A percentile compares a stretch with the other conserved stretches of the same genome.
These are phyloP conservation scores for Gigaspora rosea DNA, from an alignment of 192 early-diverging fungal species.

Conservation along the genomic window DNA sequence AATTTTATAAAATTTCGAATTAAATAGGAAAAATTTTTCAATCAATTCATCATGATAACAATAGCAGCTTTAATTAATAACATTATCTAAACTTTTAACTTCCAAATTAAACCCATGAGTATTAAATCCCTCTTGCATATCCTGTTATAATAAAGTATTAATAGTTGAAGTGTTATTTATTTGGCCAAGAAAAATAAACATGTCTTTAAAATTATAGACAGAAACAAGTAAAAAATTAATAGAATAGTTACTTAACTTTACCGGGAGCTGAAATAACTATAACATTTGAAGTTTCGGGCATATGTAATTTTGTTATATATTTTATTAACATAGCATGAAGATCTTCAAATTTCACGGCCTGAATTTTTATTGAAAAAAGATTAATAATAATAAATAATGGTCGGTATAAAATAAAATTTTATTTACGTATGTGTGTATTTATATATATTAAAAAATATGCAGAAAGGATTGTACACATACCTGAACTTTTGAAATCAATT, in stretches of 20 bases:
- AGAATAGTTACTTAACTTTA: slow-evolving; percentile 42
- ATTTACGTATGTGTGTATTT: not conserved
- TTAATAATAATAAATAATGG: not conserved
- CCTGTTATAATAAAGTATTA: not conserved
- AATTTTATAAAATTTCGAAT: too few relatives aligned
- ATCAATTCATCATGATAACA: too few relatives aligned
- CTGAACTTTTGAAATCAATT: slow-evolving; percentile 54
- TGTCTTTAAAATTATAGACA: too few relatives aligned
- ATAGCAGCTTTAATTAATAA: slow-evolving; percentile 17
- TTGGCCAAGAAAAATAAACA: too few relatives aligned
- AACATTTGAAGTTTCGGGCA: slow-evolving; percentile 49
- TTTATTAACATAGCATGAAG: slow-evolving; percentile 49
- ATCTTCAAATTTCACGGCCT: slow-evolving; percentile 49
- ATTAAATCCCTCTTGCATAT: slow-evolving; percentile 54
- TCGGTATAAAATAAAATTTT: not conserved
- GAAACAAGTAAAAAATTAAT: not conserved
- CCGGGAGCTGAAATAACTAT: slow-evolving; percentile 51
- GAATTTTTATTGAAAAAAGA: not conserved
- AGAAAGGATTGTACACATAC: not conserved
- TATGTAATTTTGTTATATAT: slow-evolving; percentile 55
- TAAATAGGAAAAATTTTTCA: too few relatives aligned
- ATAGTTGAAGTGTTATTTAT: too few relatives aligned
- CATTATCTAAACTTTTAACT: slow-evolving; percentile 50
- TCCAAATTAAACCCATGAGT: slow-evolving; percentile 50
- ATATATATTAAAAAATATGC: not conserved